Conservation (phyloP, 805 yeast genomes). For the Aciculoconidium aculeatum region DNA sequence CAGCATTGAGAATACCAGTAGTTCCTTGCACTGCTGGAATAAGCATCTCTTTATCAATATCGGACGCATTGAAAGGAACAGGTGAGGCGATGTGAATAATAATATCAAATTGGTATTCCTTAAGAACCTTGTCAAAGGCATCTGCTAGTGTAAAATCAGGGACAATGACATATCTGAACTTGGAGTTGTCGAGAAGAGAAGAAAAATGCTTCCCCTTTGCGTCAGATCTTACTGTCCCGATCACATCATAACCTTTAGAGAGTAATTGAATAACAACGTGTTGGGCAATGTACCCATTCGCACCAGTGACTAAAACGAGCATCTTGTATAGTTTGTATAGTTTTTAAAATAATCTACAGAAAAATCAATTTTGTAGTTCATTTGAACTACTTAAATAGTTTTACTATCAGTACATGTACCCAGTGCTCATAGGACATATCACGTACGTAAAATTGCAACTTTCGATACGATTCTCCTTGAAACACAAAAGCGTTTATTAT, state of each 20-base stretch:
- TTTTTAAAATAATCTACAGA: too few relatives aligned
- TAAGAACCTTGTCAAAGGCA: constrained; percentile 24
- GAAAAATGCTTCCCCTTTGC: constrained; percentile 28
- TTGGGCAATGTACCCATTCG: constrained; percentile 49
- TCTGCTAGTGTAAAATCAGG: constrained; percentile 15
- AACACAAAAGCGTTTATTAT: too few relatives aligned
- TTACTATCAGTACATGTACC: too few relatives aligned
- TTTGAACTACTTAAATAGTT: too few relatives aligned
- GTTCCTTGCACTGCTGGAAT: constrained; percentile 29
- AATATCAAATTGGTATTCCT: constrained; percentile 19
- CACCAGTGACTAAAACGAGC: constrained; percentile 41
- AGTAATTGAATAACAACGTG: constrained; percentile 36
- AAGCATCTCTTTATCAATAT: constrained; percentile 16
- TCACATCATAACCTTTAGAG: constrained; percentile 34
- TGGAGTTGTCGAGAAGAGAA: constrained; percentile 8
- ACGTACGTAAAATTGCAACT: too few relatives aligned
- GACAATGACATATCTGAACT: constrained; percentile 20
- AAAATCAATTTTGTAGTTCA: too few relatives aligned
- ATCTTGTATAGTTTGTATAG: too few relatives aligned
- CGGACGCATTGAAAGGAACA: constrained; percentile 13
- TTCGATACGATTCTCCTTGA: too few relatives aligned
- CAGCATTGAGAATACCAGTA: constrained; percentile 16
- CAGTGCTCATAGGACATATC: too few relatives aligned
- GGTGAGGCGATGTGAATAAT: constrained; percentile 34
- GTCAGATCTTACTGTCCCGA: constrained; percentile 40